Conservation (phyloP, 768 basidiomycete genomes). For the Leccinum truebloodii region DNA sequence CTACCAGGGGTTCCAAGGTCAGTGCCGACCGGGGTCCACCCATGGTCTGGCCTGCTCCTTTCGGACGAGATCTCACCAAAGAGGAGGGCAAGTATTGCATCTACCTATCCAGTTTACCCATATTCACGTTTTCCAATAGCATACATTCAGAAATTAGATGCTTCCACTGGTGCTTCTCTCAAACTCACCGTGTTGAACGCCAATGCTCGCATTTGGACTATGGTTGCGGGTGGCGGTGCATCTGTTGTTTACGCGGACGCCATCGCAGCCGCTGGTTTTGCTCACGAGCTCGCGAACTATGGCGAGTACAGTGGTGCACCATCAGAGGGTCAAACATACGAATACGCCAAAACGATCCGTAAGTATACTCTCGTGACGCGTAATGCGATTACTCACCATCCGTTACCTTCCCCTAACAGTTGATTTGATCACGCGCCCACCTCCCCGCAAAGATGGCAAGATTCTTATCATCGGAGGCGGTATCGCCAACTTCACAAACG, state of each 20-base stretch:
- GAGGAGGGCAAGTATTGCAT: conserved; percentile 57
- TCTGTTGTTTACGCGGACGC: conserved; percentile 72
- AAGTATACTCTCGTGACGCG: conserved; percentile 31
- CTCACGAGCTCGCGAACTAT: conserved; percentile 98
- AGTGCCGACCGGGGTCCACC: conserved; percentile 94
- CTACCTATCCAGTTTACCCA: neutral
- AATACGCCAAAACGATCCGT: conserved; percentile 99
- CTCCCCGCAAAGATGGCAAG: conserved; percentile 84
- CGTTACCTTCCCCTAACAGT: conserved; percentile 42
- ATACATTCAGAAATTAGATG: conserved; percentile 98
- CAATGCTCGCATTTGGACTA: conserved; percentile 97
- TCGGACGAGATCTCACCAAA: conserved; percentile 96
- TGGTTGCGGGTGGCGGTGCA: conserved; percentile 97
- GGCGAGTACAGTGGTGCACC: conserved; percentile 99
- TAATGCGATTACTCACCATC: neutral
- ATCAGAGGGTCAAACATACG: conserved; percentile 97
- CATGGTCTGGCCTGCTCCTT: conserved; percentile 95
- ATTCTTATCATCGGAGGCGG: conserved; percentile 99
- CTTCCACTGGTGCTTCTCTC: conserved; percentile 94
- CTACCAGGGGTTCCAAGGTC: conserved; percentile 48
- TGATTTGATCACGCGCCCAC: conserved; percentile 92
- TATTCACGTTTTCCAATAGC: conserved; percentile 40
- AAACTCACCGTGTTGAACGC: conserved; percentile 96
- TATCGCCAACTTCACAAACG: conserved; percentile 99
- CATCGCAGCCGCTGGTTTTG: conserved; percentile 90